Base-by-base conservation (phyloP, 192 early-diverging fungal genomes). In the Backusella westeae region DNA sequence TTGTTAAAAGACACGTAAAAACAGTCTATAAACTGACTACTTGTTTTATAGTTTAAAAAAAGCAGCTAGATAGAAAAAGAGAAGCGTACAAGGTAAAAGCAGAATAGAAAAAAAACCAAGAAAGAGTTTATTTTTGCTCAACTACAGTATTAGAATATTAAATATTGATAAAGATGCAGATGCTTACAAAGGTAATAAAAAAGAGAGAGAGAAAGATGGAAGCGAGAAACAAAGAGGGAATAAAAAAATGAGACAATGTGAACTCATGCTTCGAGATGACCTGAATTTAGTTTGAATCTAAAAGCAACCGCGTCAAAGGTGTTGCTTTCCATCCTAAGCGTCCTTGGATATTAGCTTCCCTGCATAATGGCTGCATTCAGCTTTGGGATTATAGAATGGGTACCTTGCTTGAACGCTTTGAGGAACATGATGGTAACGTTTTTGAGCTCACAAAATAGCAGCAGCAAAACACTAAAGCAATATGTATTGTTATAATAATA, bases 371-470 rank as follows among this genome's bases (percentile, higher is more conserved):
- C 7, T 95, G 93, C 67, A 89, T 99, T 59, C 98, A 99, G 85
- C 89, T 98, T 69, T 99, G 98, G 98, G 98, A 99, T 87, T 99
- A 98, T 84, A 94, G 98, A 73, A 97, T 99, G 94, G 98, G 98
- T 29, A 97, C 96, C 2, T 87, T 98, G 71, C 86, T 99, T 32
- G 98, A 99, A 72, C 92, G 96, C 38, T 99, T 98, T 84, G 98
- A 99, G 75, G 98, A 99, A 82, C 98, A 99, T 81, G 97, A 99
- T 93, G 96, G 96, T 97, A 85, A 65, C 44, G 38, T 39, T 39
- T 38, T 38, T 32, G 6, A 53, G 19, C 1, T 32, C 1, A 26
- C 5, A 14, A 75, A 32, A 23, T 4, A 34, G 0, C n/a, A 36
- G 38, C 34, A 19, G 21, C 21, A 39, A 80, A n/a, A 34, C 34